Evolutionary conservation across 176 grass and related monocot genomes (phyloP), one percentile per base, ranked within the genome.

Genomic region (Panicum miliaceum): DNA sequence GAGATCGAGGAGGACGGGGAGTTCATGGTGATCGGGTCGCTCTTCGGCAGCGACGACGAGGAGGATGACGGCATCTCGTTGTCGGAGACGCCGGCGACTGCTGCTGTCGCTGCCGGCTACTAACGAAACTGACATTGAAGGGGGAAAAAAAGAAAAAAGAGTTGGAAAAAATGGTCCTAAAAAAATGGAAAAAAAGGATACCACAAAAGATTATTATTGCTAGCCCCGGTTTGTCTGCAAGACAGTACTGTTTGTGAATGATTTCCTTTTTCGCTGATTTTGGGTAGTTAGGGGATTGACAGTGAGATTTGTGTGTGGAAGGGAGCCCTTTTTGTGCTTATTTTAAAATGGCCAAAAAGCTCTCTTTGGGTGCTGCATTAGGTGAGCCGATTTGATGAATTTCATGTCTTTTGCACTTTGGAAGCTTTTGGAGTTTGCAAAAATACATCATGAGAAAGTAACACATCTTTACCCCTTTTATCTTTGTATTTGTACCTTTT

Each of bases 1-100:
- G 38, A 51, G 58, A 73, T 34, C 4, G 88, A 81, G 47, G 83
- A 82, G 13, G 86, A 86, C 13, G 66, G 81, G 48, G 82, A 91
- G 64, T 86, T 84, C 83, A 92, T 92, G 90, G 80, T 86, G 53
- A 76, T 92, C 36, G 90, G 90, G 0, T 85, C 86, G 23, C 75
- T 92, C 38, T 92, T 92, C 52, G 87, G 88, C 36, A 80, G 83
- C n/a, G 89, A 80, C 22, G 79, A 92, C 8, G 85, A 91, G 32
- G 63, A 81, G 0, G 64, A 18, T 12, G 58, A 84, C 20, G 19
- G 35, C 72, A 85, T 88, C 72, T 85, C 78, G 8, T 35, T 88
- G 82, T 82, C 78, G 40, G 68, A 81, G 77, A 88, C 81, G 58
- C 86, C 82, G 57, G 79, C 73, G 8, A 73, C 43, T 27, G 54